A percentile compares a stretch with the other conserved stretches of the same genome.
Conservation (phyloP, 306 rosid genomes). For the Acacia acuminata region DNA sequence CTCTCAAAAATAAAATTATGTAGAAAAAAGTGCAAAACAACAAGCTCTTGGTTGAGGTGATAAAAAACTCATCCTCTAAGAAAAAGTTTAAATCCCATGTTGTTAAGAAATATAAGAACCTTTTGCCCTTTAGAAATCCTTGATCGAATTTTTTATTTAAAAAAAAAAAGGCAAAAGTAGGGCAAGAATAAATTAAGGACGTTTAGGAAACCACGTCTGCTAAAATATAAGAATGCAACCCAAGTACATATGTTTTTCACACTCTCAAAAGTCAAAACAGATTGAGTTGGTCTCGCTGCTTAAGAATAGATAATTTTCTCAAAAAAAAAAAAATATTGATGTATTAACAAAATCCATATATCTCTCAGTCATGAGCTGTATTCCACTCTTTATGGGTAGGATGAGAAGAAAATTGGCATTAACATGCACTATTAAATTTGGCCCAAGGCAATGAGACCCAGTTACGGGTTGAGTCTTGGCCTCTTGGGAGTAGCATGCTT, state of each 20-base stretch:
- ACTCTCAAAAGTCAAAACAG: background rate
- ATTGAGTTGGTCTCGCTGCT: background rate
- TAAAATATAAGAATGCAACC: background rate
- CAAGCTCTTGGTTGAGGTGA: too few species aligned
- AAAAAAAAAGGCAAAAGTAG: background rate
- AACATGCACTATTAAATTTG: background rate
- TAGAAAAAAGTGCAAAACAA: background rate
- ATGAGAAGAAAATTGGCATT: background rate
- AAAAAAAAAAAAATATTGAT: background rate
- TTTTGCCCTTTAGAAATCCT: too few species aligned
- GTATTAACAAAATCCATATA: background rate
- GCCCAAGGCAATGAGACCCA: background rate
- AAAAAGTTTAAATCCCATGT: accelerated
- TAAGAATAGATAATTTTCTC: background rate
- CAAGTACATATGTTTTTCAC: background rate
- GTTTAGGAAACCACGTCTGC: background rate
- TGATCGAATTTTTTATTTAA: too few species aligned
- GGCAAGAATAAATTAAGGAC: background rate
- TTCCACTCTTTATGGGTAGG: background rate
- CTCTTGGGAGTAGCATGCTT: background rate
- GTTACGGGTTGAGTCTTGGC: background rate
- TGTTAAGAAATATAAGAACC: accelerated
- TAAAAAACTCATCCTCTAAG: too few species aligned
- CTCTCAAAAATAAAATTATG: background rate
- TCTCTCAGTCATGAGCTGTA: background rate